A percentile compares a stretch with the other conserved stretches of the same genome.
Evolutionary conservation across 2,329 filamentous ascomycete species (phyloP).

Genomic region (Arthrobotrys musiformis): DNA sequence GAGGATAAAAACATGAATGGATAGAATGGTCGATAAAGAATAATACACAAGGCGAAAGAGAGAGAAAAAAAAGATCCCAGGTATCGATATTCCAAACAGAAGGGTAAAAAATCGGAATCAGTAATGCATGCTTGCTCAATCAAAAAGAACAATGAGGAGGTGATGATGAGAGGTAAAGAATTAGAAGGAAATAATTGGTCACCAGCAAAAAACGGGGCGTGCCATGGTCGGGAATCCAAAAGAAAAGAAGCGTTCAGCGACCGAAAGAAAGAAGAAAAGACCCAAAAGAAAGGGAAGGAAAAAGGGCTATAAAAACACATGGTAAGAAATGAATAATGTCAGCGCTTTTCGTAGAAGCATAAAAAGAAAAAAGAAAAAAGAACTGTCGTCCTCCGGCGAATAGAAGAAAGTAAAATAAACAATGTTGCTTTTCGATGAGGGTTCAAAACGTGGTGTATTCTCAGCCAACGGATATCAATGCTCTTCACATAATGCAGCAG

Average conservation of each 20-base stretch:
- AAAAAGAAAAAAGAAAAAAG: neutral
- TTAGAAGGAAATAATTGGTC: conserved; percentile 29
- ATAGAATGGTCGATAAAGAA: neutral
- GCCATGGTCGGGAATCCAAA: neutral
- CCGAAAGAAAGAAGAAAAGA: neutral
- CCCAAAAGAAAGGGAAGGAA: neutral
- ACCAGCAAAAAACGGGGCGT: neutral
- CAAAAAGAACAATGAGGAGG: neutral
- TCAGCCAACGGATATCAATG: conserved; percentile 9
- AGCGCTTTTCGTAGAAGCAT: conserved; percentile 48
- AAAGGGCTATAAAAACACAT: conserved; percentile 30
- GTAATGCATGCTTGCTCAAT: conserved; percentile 35
- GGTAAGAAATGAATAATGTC: conserved; percentile 16
- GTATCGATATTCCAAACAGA: conserved; percentile 24
- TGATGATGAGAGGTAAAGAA: neutral
- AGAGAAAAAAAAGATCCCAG: conserved; percentile 11
- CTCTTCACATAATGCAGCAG: conserved; percentile 46
- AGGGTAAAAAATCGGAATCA: neutral
- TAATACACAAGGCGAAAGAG: conserved; percentile 10
- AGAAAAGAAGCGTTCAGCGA: neutral
- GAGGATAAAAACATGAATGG: neutral
- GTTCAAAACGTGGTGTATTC: conserved; percentile 14
- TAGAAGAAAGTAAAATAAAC: neutral
- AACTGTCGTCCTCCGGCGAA: conserved; percentile 10
- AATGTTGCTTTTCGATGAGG: conserved; percentile 10